Evolutionary conservation across 2,329 filamentous ascomycete genomes (phyloP).

Genomic region (Fusarium floridanum): DNA sequence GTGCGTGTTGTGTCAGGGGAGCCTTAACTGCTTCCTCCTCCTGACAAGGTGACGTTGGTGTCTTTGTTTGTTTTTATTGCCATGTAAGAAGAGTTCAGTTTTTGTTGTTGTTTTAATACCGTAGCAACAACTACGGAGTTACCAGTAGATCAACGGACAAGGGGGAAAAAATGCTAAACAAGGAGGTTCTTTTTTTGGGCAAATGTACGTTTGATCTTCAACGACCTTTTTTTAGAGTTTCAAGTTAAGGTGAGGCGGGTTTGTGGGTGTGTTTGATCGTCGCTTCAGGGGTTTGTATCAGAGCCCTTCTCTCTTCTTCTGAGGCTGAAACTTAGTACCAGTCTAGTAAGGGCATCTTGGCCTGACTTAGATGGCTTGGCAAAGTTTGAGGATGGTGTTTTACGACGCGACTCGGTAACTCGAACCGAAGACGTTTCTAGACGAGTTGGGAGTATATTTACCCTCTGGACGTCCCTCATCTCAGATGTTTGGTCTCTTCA

Average conservation of each 20-base stretch:
- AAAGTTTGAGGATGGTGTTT: neutral
- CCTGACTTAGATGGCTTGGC: neutral
- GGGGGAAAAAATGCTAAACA: conserved; percentile 6
- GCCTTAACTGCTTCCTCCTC: conserved; percentile 12
- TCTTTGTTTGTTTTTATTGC: conserved; percentile 30
- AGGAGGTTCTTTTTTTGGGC: conserved; percentile 4
- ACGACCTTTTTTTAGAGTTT: neutral
- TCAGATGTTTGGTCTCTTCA: neutral
- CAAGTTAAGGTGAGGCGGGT: neutral
- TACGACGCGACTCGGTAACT: neutral
- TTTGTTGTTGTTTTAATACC: conserved; percentile 20
- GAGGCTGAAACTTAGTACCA: neutral
- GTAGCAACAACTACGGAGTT: conserved; percentile 1
- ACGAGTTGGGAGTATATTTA: neutral
- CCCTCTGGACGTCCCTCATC: neutral
- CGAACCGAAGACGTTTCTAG: neutral
- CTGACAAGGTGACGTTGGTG: conserved; percentile 16
- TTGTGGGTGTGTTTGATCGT: neutral
- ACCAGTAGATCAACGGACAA: conserved; percentile 22
- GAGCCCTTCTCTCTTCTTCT: neutral
- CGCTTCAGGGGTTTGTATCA: neutral
- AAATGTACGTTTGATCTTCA: neutral
- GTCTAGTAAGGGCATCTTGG: neutral
- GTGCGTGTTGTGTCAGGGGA: conserved; percentile 31
- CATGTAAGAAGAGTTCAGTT: conserved; percentile 26